Evolutionary conservation across 768 basidiomycete genomes (phyloP).

Genomic region (Psilocybe azurescens): DNA sequence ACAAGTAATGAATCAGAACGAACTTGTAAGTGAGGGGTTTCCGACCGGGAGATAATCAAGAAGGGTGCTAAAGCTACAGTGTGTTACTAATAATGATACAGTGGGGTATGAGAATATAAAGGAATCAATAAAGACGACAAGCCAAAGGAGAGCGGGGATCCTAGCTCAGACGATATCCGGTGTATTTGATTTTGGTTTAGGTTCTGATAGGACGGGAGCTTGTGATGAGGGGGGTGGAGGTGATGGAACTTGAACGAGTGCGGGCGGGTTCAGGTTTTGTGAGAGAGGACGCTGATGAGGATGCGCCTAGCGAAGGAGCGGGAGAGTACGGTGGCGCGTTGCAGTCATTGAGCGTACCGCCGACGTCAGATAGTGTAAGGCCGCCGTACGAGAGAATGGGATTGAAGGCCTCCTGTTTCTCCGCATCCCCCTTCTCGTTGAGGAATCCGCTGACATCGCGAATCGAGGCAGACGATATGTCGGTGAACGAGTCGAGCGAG

Average conservation of each 20-base stretch:
- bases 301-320: constrained; percentile 38
- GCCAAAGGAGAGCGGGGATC: background rate
- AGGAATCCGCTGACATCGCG: constrained; percentile 44
- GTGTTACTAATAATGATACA: constrained; percentile 20
- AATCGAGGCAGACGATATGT: constrained; percentile 41
- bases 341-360: constrained; percentile 44
- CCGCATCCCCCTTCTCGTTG: constrained; percentile 37
- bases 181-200: constrained; percentile 27
- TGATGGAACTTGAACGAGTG: constrained; percentile 39
- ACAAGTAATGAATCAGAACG: background rate
- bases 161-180: constrained; percentile 28
- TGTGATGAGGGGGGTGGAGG: constrained; percentile 21
- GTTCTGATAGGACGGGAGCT: constrained; percentile 11
- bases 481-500: constrained; percentile 53
- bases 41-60: background rate
- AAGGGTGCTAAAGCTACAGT: constrained; percentile 1
- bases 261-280: constrained; percentile 28
- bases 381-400: constrained; percentile 42
- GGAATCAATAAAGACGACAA: background rate
- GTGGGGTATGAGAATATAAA: background rate
- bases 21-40: background rate
- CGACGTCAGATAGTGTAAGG: constrained; percentile 41
- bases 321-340: constrained; percentile 35
- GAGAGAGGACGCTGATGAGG: constrained; percentile 43
- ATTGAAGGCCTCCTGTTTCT: constrained; percentile 38